Evolutionary conservation across 164 flowering plant species (phyloP).

Genomic region (Vitis riparia): DNA sequence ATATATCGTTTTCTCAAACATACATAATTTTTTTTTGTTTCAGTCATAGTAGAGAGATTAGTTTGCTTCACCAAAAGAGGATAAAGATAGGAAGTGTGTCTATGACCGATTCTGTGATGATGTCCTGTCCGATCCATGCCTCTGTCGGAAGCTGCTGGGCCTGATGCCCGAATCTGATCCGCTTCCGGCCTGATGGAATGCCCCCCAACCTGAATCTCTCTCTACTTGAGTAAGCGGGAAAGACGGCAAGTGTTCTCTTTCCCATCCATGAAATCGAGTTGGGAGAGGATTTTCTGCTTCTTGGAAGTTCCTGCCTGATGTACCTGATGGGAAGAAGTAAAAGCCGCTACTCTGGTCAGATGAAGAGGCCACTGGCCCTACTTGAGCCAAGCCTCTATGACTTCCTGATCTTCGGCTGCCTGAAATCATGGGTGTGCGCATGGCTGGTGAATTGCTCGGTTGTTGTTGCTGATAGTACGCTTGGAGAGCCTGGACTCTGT

Average conservation of each 20-base stretch:
- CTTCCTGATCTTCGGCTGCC: conserved; percentile 43
- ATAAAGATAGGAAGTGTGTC: conserved; percentile 20
- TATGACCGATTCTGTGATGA: conserved; percentile 65
- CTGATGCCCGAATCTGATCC: conserved; percentile 52
- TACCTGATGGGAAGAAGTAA: conserved; percentile 51
- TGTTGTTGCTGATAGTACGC: conserved; percentile 69
- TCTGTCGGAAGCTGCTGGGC: conserved; percentile 55
- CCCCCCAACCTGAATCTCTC: conserved; percentile 64
- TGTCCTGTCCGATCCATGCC: conserved; percentile 75
- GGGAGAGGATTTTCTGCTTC: conserved; percentile 56
- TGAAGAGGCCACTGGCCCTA: conserved; percentile 49
- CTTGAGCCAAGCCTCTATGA: conserved; percentile 50
- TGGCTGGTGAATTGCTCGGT: conserved; percentile 40
- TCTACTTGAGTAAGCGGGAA: conserved; percentile 56
- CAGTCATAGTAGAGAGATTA: conserved; percentile 19
- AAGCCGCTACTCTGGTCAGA: conserved; percentile 59
- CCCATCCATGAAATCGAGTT: conserved; percentile 66
- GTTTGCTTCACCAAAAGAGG: conserved; percentile 36
- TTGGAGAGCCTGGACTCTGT: conserved; percentile 66
- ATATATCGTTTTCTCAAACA: conserved; percentile 29
- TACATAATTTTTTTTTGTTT: conserved; percentile 23
- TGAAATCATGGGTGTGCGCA: conserved; percentile 42
- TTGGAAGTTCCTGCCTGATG: conserved; percentile 58
- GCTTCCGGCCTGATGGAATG: conserved; percentile 51
- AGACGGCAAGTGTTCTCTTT: conserved; percentile 66